Percentiles rank a stretch among this genome's conserved stretches.
These are phyloP conservation scores for Termitomyces sp. DNA, from an alignment of 768 basidiomycete genomes.

Conservation along the genomic window DNA sequence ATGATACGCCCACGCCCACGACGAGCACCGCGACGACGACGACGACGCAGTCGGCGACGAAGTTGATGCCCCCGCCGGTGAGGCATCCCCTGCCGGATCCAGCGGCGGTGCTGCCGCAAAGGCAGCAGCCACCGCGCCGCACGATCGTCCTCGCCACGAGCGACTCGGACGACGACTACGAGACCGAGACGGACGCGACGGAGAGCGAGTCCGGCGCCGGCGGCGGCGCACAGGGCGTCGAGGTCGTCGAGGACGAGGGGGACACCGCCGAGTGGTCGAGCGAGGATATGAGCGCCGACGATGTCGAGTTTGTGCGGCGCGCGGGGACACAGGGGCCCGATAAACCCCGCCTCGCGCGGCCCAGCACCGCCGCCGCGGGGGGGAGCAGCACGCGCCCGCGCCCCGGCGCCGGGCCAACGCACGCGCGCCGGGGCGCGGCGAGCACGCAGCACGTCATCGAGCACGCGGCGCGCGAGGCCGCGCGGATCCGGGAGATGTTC, in stretches of 20 bases:
- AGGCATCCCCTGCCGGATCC: constrained; percentile 7
- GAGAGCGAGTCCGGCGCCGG: constrained; percentile 16
- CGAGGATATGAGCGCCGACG: constrained; percentile 42
- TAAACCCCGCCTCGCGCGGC: too few species aligned
- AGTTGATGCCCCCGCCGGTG: too few species aligned
- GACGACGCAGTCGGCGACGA: not conserved
- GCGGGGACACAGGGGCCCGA: not conserved
- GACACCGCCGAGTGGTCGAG: constrained; percentile 56
- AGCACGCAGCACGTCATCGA: constrained; percentile 24
- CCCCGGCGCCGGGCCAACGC: too few species aligned
- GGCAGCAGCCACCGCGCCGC: constrained; percentile 24
- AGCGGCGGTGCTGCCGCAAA: constrained; percentile 13
- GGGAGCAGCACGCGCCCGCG: too few species aligned
- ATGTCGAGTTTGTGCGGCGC: constrained; percentile 17
- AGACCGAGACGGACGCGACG: constrained; percentile 20
- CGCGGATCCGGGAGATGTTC: constrained; percentile 65
- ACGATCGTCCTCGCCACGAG: constrained; percentile 48
- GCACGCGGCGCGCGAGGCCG: constrained; percentile 56
- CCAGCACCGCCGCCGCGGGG: too few species aligned
- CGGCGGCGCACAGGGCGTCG: not conserved
- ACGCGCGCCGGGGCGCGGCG: constrained; percentile 10
- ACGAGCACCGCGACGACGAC: too few species aligned
- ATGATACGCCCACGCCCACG: too few species aligned
- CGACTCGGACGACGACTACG: constrained; percentile 47
- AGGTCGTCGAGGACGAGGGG: constrained; percentile 30